A percentile compares a stretch with the other conserved stretches of the same genome.
These are phyloP conservation scores for Calonectria crousiana DNA, from an alignment of 2,329 filamentous ascomycete species.

Conservation along the genomic window DNA sequence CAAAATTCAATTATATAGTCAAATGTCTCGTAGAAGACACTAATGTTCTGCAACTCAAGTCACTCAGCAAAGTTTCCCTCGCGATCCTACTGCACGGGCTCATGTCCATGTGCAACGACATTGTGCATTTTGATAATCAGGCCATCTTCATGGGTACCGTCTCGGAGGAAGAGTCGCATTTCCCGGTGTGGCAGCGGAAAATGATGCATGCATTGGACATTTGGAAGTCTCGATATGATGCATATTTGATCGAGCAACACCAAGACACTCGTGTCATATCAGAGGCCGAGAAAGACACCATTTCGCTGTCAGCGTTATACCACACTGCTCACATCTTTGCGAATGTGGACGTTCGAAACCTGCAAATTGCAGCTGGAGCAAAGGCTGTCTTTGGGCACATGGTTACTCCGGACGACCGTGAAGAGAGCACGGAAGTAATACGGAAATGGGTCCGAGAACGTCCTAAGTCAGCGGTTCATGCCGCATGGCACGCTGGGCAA, in stretches of 20 bases:
- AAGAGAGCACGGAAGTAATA: not conserved
- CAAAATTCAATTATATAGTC: not conserved
- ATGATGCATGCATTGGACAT: not conserved
- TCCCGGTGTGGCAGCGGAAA: not conserved
- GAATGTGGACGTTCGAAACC: not conserved
- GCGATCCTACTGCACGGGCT: not conserved
- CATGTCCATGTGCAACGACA: slow-evolving; percentile 4
- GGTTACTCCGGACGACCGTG: not conserved
- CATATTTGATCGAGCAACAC: not conserved
- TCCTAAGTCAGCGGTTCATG: not conserved
- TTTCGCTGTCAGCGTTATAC: not conserved
- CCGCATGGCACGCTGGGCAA: not conserved
- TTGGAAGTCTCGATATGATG: not conserved
- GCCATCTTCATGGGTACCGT: not conserved
- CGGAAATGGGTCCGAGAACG: not conserved
- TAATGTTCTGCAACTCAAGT: not conserved
- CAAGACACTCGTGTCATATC: not conserved
- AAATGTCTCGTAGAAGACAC: not conserved
- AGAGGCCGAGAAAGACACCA: not conserved
- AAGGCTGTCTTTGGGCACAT: not conserved
- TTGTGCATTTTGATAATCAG: not conserved
- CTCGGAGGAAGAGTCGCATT: not conserved
- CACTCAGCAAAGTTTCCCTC: not conserved
- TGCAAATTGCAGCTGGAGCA: not conserved
- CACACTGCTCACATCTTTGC: not conserved